Evolutionary conservation across 768 basidiomycete genomes (phyloP).

Genomic region (Tricholoma matsutake): DNA sequence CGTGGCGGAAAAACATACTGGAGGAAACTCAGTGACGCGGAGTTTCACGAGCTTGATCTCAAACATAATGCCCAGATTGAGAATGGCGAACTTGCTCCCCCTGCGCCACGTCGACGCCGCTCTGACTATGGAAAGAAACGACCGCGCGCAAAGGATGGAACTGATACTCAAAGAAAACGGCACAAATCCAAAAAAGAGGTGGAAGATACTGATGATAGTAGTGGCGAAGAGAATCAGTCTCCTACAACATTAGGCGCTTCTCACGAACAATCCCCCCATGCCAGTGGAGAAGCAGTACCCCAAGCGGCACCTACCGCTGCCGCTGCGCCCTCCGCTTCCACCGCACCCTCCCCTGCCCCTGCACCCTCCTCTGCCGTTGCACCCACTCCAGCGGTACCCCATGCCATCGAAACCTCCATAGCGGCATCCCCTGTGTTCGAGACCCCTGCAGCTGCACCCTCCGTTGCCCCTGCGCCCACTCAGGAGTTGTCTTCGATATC

Average conservation of each 20-base stretch:
- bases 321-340: too few species aligned
- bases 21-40: background rate
- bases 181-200: background rate
- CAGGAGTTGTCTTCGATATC: background rate
- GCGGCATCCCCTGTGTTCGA: background rate
- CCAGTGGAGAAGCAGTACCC: background rate
- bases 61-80: background rate
- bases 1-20: conserved; percentile 3
- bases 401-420: background rate
- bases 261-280: background rate
- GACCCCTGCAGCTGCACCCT: background rate
- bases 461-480: background rate
- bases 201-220: background rate
- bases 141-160: background rate
- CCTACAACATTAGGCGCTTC: background rate
- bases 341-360: background rate
- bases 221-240: background rate
- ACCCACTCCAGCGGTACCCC: background rate
- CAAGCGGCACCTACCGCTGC: background rate
- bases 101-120: conserved; percentile 3
- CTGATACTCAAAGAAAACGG: background rate
- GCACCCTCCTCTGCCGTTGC: background rate
- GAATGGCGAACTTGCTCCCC: background rate
- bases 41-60: background rate
- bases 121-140: conserved; percentile 10